phyloP scores from a whole-genome alignment of 1,284 basidiomycete species.

The Austroboletus novae-zelandiae region DNA sequence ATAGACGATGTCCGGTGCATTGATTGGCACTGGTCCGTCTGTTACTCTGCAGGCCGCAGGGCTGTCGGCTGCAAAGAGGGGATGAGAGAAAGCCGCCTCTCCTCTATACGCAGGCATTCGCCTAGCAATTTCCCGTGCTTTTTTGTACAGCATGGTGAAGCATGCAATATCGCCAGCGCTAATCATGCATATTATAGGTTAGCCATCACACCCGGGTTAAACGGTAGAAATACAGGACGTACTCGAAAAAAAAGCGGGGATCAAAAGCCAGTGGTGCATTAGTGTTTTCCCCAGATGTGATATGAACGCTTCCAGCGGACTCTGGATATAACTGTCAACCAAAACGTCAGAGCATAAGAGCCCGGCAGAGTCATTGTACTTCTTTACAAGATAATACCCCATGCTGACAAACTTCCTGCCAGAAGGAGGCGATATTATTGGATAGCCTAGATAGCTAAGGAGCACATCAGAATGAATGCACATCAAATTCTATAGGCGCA shows the following conservation, averaged over 20 bases:
- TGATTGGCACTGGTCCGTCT: slow-evolving; percentile 38
- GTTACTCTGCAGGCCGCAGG: slow-evolving; percentile 38
- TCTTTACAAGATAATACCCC: not conserved
- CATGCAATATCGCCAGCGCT: not conserved
- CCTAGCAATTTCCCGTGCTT: slow-evolving; percentile 43
- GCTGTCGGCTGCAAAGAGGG: slow-evolving; percentile 45
- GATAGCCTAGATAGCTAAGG: not conserved
- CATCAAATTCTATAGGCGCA: too few relatives aligned
- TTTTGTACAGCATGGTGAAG: slow-evolving; percentile 19
- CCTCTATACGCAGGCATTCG: slow-evolving; percentile 37
- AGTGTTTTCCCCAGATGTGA: slow-evolving; percentile 14
- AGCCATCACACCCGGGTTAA: too few relatives aligned
- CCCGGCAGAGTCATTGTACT: not conserved
- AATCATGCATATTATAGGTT: not conserved
- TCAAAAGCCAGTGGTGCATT: slow-evolving; percentile 18
- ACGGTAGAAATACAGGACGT: too few relatives aligned
- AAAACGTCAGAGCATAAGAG: too few relatives aligned
- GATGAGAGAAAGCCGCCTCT: slow-evolving; percentile 44
- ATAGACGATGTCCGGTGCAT: slow-evolving; percentile 54
- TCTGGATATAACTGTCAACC: not conserved
- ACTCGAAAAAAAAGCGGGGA: not conserved
- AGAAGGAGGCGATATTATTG: not conserved
- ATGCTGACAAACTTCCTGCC: not conserved
- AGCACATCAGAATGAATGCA: not conserved
- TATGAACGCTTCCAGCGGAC: slow-evolving; percentile 15